These are phyloP conservation scores for Metschnikowia santaceciliae DNA, from an alignment of 805 yeast genomes.

Conservation along the genomic window DNA sequence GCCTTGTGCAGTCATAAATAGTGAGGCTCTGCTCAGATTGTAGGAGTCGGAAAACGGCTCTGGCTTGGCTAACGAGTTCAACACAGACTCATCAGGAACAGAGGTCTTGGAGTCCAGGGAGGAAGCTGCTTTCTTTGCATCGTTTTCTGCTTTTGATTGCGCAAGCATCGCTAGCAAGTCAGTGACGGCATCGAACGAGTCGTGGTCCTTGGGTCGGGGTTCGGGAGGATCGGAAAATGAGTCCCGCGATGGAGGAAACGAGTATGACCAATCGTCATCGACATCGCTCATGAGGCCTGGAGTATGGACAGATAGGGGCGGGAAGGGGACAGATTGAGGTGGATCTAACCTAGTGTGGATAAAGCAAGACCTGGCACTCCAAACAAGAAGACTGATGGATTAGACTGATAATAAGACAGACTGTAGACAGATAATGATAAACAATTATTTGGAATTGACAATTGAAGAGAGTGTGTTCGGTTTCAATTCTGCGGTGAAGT, in stretches of 20 bases:
- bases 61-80: not conserved
- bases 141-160: not conserved
- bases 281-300: conserved; percentile 19
- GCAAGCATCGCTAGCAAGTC: not conserved
- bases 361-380: not conserved
- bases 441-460: too few species aligned
- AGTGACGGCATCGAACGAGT: not conserved
- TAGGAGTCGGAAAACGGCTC: not conserved
- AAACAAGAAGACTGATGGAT: too few species aligned
- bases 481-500: too few species aligned
- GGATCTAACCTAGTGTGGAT: not conserved
- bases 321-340: not conserved
- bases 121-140: not conserved
- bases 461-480: too few species aligned
- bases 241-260: conserved; percentile 31
- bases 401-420: too few species aligned
- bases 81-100: not conserved
- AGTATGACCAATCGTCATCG: conserved; percentile 41
- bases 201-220: not conserved
- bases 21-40: not conserved
- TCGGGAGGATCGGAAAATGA: not conserved
- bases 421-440: too few species aligned
- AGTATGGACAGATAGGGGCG: not conserved
- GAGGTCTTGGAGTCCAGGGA: not conserved
- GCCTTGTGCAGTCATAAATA: not conserved